These are phyloP conservation scores for Acacia acuminata DNA, from an alignment of 306 rosid genomes.

Conservation along the genomic window DNA sequence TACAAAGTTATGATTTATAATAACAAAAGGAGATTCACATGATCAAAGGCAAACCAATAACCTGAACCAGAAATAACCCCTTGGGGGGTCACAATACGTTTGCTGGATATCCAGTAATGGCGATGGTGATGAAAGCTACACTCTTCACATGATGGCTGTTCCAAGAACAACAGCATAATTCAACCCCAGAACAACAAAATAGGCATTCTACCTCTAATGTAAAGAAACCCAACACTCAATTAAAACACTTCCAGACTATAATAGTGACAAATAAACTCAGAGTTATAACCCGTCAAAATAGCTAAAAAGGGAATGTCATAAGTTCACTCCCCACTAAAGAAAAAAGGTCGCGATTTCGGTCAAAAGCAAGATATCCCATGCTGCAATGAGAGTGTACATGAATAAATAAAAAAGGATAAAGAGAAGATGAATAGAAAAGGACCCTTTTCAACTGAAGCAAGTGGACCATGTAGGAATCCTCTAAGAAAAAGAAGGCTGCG, in stretches of 20 bases:
- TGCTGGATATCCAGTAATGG: constrained; percentile 83
- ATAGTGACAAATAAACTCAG: not conserved
- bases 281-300: not conserved
- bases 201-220: not conserved
- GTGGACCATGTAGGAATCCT: constrained; percentile 34
- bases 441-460: constrained; percentile 31
- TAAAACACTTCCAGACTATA: not conserved
- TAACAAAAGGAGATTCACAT: not conserved
- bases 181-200: constrained; percentile 10
- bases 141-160: constrained; percentile 35
- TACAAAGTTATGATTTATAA: not conserved
- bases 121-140: constrained; percentile 75
- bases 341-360: not conserved
- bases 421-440: not conserved
- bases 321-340: not conserved
- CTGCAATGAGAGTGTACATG: not conserved
- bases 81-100: constrained; percentile 80
- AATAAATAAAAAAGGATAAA: not conserved
- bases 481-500: constrained; percentile 42
- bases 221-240: not conserved
- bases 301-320: not conserved
- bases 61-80: constrained; percentile 90
- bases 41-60: constrained; percentile 28
- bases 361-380: not conserved
- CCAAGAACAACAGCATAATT: constrained; percentile 4